These are phyloP conservation scores for Flaveria trinervia DNA, from an alignment of 129 eudicot species.

Conservation along the genomic window DNA sequence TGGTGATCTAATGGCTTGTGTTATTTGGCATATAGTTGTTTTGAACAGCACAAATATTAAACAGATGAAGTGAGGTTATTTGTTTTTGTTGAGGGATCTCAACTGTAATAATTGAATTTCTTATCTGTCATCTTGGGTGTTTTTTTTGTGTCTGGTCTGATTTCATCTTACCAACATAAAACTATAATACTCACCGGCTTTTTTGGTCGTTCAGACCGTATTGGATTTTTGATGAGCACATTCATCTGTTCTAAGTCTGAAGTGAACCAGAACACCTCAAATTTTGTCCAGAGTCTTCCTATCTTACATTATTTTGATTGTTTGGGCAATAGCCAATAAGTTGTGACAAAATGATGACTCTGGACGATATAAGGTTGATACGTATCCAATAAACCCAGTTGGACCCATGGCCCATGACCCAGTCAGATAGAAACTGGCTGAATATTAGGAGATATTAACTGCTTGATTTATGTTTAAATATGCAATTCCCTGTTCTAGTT, in stretches of 20 bases:
- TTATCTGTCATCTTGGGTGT: slow-evolving; percentile 1
- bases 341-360: neutral
- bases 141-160: neutral
- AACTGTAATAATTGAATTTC: slow-evolving; percentile 24
- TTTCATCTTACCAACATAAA: neutral
- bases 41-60: slow-evolving; percentile 18
- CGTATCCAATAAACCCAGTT: too few species aligned
- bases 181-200: neutral
- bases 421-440: too few species aligned
- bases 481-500: too few species aligned
- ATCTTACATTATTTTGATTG: neutral
- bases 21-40: slow-evolving; percentile 22
- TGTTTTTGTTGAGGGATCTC: slow-evolving; percentile 24
- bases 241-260: neutral
- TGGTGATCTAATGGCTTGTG: neutral
- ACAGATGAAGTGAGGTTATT: slow-evolving; percentile 20
- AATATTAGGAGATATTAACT: too few species aligned
- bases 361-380: too few species aligned
- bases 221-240: neutral
- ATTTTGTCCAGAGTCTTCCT: too few species aligned
- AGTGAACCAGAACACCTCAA: neutral
- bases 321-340: neutral
- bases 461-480: too few species aligned
- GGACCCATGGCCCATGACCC: too few species aligned
- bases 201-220: neutral